A percentile compares a stretch with the other conserved stretches of the same genome.
These are phyloP conservation scores for Voacanga thouarsii DNA, from an alignment of 257 asterid species.

Conservation along the genomic window DNA sequence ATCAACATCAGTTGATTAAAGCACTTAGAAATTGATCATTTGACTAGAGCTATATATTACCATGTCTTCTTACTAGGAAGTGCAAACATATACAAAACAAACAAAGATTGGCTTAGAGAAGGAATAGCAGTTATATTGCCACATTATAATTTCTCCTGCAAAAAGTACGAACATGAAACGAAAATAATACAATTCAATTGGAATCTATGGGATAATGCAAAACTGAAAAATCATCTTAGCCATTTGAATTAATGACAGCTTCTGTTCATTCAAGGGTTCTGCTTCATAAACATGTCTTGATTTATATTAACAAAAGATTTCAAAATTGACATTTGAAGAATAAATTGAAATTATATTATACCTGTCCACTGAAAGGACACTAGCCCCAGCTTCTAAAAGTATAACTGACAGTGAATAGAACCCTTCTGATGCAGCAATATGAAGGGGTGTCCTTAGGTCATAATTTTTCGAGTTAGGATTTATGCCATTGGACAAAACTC, in stretches of 20 bases:
- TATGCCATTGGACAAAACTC: constrained; percentile 47
- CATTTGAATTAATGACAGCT: neutral
- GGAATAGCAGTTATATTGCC: neutral
- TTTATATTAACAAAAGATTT: neutral
- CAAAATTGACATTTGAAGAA: neutral
- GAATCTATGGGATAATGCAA: neutral
- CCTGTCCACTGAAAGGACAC: constrained; percentile 65
- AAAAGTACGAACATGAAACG: neutral
- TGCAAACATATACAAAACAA: neutral
- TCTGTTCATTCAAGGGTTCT: neutral
- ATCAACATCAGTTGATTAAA: neutral
- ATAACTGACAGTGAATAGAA: constrained; percentile 29
- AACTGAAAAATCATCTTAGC: neutral
- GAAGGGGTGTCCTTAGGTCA: constrained; percentile 64
- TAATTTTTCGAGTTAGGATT: constrained; percentile 70
- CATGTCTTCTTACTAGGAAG: neutral
- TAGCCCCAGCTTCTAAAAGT: constrained; percentile 63
- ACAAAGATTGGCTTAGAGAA: neutral
- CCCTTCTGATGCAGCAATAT: constrained; percentile 73
- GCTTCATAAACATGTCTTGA: neutral
- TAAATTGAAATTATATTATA: neutral
- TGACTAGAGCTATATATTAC: neutral
- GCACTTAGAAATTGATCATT: neutral
- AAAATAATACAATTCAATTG: neutral
- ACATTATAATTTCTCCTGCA: neutral